Conservation (phyloP, 257 asterid genomes). For the Catharanthus roseus region DNA sequence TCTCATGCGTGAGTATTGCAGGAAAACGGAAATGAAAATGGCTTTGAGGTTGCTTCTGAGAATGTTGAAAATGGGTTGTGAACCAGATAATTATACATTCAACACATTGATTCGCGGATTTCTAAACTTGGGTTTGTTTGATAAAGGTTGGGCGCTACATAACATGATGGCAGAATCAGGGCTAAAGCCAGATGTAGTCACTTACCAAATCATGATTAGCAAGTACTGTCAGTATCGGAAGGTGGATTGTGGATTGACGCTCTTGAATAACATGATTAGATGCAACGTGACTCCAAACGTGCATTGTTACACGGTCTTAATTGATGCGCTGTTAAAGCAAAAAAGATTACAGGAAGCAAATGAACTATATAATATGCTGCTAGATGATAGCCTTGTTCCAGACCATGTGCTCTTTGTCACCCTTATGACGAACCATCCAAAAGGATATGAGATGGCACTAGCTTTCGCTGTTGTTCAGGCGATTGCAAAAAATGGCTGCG, state of each 20-base stretch:
- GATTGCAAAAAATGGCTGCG: slow-evolving; percentile 41
- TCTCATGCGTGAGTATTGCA: slow-evolving; percentile 47
- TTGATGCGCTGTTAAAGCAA: slow-evolving; percentile 45
- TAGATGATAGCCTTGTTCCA: slow-evolving; percentile 43
- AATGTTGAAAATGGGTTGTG: slow-evolving; percentile 51
- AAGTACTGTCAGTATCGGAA: slow-evolving; percentile 41
- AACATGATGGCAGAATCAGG: slow-evolving; percentile 43
- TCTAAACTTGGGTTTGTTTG: slow-evolving; percentile 36
- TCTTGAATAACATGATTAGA: slow-evolving; percentile 34
- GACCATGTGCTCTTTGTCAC: slow-evolving; percentile 58
- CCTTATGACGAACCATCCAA: slow-evolving; percentile 34
- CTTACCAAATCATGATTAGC: slow-evolving; percentile 50
- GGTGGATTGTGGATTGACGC: slow-evolving; percentile 39
- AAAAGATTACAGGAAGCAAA: slow-evolving; percentile 34
- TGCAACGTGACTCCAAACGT: slow-evolving; percentile 36
- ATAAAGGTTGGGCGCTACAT: slow-evolving; percentile 35
- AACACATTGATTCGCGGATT: slow-evolving; percentile 53
- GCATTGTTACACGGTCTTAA: slow-evolving; percentile 49
- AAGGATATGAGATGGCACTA: slow-evolving; percentile 39
- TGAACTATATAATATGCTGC: slow-evolving; percentile 34
- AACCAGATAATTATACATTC: slow-evolving; percentile 45
- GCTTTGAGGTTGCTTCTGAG: slow-evolving; percentile 53
- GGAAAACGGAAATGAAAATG: slow-evolving; percentile 48
- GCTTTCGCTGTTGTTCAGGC: slow-evolving; percentile 41
- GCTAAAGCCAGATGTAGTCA: slow-evolving; percentile 40